Percentiles rank a stretch among this genome's conserved stretches.
These are phyloP conservation scores for Parastagonospora nodorum DNA, from an alignment of 2,329 filamentous ascomycete genomes.

Conservation along the genomic window DNA sequence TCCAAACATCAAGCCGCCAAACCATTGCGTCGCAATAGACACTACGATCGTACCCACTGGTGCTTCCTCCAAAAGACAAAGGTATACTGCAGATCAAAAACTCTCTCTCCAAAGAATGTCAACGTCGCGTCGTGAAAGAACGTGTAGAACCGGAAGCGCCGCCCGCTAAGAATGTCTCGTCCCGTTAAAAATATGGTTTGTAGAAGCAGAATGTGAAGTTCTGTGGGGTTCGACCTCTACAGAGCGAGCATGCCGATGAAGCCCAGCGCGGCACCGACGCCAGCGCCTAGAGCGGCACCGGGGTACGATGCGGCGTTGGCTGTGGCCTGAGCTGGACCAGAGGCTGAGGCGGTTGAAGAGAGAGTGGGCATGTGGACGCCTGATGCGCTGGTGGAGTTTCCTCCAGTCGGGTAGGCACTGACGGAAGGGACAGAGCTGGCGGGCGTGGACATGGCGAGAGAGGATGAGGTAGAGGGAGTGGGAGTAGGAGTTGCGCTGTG, in stretches of 20 bases:
- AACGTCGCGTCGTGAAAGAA: slow-evolving; percentile 42
- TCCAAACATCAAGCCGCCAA: slow-evolving; percentile 11
- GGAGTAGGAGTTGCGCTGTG: slow-evolving; percentile 17
- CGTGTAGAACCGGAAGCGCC: slow-evolving; percentile 31
- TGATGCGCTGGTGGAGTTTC: slow-evolving; percentile 24
- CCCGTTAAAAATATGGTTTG: slow-evolving; percentile 2
- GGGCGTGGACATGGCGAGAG: slow-evolving; percentile 3
- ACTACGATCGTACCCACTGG: slow-evolving; percentile 1
- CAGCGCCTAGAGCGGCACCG: slow-evolving; percentile 46
- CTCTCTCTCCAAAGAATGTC: slow-evolving; percentile 27
- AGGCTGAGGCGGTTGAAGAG: slow-evolving; percentile 7
- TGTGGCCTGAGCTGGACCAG: slow-evolving; percentile 15
- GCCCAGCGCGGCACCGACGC: slow-evolving; percentile 48
- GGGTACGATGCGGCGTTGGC: slow-evolving; percentile 43
- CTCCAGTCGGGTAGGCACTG: slow-evolving; percentile 21
- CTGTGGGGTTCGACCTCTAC: slow-evolving; percentile 28
- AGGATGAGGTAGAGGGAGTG: slow-evolving; percentile 20
- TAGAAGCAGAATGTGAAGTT: not conserved
- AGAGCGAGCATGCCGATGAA: slow-evolving; percentile 51
- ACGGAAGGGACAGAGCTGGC: slow-evolving; percentile 10
- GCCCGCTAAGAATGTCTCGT: slow-evolving; percentile 22
- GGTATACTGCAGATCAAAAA: slow-evolving; percentile 22
- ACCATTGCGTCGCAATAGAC: slow-evolving; percentile 8
- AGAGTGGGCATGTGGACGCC: slow-evolving; percentile 32
- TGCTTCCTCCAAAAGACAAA: slow-evolving; percentile 9